Percentiles rank a stretch among this genome's conserved stretches.
Conservation (phyloP, 192 early-diverging fungal genomes). For the Mortierella claussenii region DNA sequence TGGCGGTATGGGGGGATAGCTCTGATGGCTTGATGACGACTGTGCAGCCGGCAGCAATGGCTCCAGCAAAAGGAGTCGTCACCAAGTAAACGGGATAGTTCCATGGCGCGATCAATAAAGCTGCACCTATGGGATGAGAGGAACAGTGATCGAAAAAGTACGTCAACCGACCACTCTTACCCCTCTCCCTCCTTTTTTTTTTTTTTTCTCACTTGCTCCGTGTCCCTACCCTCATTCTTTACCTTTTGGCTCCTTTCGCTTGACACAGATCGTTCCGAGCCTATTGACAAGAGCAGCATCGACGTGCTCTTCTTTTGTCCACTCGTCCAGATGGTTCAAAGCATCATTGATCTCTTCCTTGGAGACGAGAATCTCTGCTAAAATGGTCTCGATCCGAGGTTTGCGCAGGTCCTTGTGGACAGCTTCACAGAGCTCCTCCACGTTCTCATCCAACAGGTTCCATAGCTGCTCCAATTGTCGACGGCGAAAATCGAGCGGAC, state of each 20-base stretch:
- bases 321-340: conserved; percentile 66
- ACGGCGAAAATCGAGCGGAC: conserved; percentile 57
- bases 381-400: conserved; percentile 60
- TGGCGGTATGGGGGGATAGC: conserved; percentile 69
- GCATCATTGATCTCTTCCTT: conserved; percentile 55
- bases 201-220: too few species aligned
- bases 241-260: conserved; percentile 82
- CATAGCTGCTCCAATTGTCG: conserved; percentile 71
- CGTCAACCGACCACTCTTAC: too few species aligned
- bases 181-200: too few species aligned
- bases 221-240: conserved; percentile 56
- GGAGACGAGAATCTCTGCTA: conserved; percentile 62
- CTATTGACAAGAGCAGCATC: conserved; percentile 55
- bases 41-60: conserved; percentile 91
- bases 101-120: conserved; percentile 58
- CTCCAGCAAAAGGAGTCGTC: conserved; percentile 79
- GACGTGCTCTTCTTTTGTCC: conserved; percentile 60
- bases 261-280: conserved; percentile 55
- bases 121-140: conserved; percentile 61
- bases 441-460: conserved; percentile 66
- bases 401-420: conserved; percentile 69
- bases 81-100: conserved; percentile 70
- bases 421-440: conserved; percentile 62
- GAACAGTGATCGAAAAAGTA: too few species aligned
- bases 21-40: conserved; percentile 87